Conservation (phyloP, 164 flowering plant genomes). For the Sextonia rubra region DNA sequence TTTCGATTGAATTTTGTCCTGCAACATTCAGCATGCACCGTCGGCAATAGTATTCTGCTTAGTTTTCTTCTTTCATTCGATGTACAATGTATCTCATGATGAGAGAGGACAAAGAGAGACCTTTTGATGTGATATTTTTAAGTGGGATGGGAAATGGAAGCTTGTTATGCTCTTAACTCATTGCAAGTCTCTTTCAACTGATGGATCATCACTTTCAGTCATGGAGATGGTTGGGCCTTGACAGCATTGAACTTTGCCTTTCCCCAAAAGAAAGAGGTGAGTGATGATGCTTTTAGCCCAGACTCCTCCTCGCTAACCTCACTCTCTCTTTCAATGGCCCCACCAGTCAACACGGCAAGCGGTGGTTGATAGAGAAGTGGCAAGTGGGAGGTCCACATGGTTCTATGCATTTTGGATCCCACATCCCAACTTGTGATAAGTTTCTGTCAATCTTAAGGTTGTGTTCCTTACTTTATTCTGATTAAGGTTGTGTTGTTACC, state of each 20-base stretch:
- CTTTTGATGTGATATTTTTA: neutral
- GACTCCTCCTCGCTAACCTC: too few relatives aligned
- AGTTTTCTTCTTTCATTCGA: neutral
- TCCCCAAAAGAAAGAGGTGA: too few relatives aligned
- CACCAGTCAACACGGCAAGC: neutral
- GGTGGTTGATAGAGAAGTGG: constrained; percentile 1
- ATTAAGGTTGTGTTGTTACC: too few relatives aligned
- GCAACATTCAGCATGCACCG: too few relatives aligned
- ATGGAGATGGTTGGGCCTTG: neutral
- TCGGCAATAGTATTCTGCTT: too few relatives aligned
- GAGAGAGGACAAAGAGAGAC: neutral
- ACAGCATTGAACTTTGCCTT: neutral
- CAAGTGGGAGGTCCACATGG: neutral
- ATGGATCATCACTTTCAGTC: constrained; percentile 1
- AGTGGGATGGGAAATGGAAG: constrained; percentile 1
- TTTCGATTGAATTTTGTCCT: too few relatives aligned
- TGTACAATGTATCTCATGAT: neutral
- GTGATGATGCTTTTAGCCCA: too few relatives aligned
- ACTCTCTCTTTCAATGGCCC: neutral
- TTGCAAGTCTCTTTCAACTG: neutral
- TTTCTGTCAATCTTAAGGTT: too few relatives aligned
- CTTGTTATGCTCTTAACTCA: neutral
- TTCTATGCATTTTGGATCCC: neutral
- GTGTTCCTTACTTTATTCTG: too few relatives aligned
- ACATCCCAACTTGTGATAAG: neutral